Evolutionary conservation across 2,329 filamentous ascomycete species (phyloP), one percentile per base, ranked within the genome.

Genomic region (Coniochaeta sp.): DNA sequence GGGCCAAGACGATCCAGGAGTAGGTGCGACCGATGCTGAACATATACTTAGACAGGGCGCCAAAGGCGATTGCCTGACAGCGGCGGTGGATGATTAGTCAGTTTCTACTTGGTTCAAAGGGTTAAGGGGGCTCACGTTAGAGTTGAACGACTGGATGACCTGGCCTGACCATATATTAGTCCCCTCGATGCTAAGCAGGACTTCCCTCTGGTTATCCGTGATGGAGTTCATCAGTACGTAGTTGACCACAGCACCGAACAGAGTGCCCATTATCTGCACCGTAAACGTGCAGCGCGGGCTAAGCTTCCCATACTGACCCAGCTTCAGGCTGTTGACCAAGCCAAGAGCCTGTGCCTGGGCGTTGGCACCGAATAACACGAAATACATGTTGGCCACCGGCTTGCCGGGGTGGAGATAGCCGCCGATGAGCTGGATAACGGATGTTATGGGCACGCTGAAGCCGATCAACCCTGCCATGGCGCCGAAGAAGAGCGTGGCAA

Each of bases 91-190:
- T 12, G 34, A 32, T 26, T 57, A 47, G 61, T 61, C 58, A 65
- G 64, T 6, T 3, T 6, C 5, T 12, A 36, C 10, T 36, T 8
- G 34, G 6, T 12, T 40, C 32, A 34, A 40, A 4, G 9, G 16
- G 16, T 40, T 40, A 19, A 17, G 38, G 4, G 8, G 4, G 10
- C 42, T 47, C 14, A 47, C 42, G 24, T 60, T 67, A n/a, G 76
- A 74, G 63, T 81, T 81, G 70, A 74, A 77, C 2, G 71, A 70
- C 64, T 82, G 79, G 1, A 80, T 70, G 42, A 75, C 74, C 14
- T 77, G 74, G n/a, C 80, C 78, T 28, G 74, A 77, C 79, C 79
- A 81, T 47, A 79, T 74, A 61, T 74, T 75, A 56, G 71, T 74
- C 5, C 77, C 79, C 55, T 78, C 65, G 8, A 77, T 71, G 22